Evolutionary conservation across 345 rosid species (phyloP).

Genomic region (Salix caprea): DNA sequence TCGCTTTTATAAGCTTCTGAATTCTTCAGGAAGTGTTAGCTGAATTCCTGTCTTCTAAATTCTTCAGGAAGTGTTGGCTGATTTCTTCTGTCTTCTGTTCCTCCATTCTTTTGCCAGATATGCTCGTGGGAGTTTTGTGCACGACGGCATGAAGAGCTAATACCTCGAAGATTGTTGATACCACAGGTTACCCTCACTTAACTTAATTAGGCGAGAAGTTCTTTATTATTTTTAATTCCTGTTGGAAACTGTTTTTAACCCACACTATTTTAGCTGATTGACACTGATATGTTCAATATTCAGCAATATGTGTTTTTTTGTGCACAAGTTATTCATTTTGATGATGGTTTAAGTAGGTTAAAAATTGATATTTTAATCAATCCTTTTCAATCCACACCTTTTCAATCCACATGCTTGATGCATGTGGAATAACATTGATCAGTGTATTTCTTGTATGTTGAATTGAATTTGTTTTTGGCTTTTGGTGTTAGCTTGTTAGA

Average conservation of each 20-base stretch:
- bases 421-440: background rate
- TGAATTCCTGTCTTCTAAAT: background rate
- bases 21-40: background rate
- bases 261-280: background rate
- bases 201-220: background rate
- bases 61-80: background rate
- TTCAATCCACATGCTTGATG: background rate
- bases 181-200: constrained; percentile 62
- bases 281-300: background rate
- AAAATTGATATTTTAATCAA: background rate
- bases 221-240: background rate
- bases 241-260: background rate
- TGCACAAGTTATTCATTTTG: background rate
- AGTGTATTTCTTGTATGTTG: background rate
- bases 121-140: constrained; percentile 99
- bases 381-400: background rate
- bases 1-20: background rate
- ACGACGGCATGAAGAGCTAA: constrained; percentile 94
- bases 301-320: background rate
- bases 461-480: background rate
- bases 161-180: constrained; percentile 80
- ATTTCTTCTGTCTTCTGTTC: constrained; percentile 1
- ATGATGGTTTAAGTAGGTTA: background rate
- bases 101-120: constrained; percentile 43
- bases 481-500: background rate